Evolutionary conservation across 805 yeast genomes (phyloP).

Genomic region (Nakazawaea peltata): DNA sequence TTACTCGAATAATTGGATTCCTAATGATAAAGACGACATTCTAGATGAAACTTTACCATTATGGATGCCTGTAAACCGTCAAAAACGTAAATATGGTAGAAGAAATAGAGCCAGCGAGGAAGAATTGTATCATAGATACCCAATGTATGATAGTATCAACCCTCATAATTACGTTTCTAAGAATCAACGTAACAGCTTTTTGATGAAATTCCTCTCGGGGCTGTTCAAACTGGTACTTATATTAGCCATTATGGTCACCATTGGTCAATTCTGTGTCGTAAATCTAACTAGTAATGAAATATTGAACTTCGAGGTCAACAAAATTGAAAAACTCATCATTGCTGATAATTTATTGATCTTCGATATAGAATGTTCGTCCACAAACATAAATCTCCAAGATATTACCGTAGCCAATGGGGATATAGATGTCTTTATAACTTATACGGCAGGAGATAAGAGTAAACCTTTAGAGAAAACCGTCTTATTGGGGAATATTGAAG

Average conservation of each 20-base stretch:
- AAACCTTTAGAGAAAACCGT: slow-evolving; percentile 18
- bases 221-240: slow-evolving; percentile 9
- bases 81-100: background rate
- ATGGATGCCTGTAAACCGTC: background rate
- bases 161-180: slow-evolving; percentile 10
- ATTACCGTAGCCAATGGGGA: slow-evolving; percentile 22
- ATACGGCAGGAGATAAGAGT: slow-evolving; percentile 10
- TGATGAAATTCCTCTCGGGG: background rate
- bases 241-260: slow-evolving; percentile 3
- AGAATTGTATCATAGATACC: slow-evolving; percentile 2
- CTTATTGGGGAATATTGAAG: slow-evolving; percentile 21
- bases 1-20: background rate
- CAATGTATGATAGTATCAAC: slow-evolving; percentile 6
- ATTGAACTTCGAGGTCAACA: slow-evolving; percentile 15
- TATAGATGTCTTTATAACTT: slow-evolving; percentile 23
- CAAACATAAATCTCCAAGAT: slow-evolving; percentile 23
- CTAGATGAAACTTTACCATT: background rate
- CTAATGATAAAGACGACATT: background rate
- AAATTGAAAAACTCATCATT: slow-evolving; percentile 21
- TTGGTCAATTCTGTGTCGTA: slow-evolving; percentile 15
- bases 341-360: slow-evolving; percentile 23
- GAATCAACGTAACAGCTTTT: background rate
- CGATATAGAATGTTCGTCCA: slow-evolving; percentile 20
- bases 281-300: slow-evolving; percentile 21
- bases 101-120: background rate